Evolutionary conservation across 1,284 basidiomycete species (phyloP).

Genomic region (Peniophora sp.): DNA sequence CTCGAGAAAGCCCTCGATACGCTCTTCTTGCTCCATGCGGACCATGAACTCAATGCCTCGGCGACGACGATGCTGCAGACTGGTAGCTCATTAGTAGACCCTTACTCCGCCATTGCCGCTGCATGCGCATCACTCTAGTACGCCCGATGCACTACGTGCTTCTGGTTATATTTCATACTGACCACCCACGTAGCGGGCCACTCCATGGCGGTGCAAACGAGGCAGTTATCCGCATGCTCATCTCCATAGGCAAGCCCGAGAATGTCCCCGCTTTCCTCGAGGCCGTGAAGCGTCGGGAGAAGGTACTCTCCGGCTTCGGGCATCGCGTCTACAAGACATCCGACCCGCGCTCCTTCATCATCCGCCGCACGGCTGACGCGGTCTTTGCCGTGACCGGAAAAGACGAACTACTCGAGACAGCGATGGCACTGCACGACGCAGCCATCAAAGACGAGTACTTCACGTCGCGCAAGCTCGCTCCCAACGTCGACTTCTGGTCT

Average conservation of each 20-base stretch:
- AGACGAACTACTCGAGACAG: conserved; percentile 77
- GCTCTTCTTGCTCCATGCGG: conserved; percentile 81
- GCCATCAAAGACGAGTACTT: conserved; percentile 88
- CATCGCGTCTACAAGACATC: conserved; percentile 42
- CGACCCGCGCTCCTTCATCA: conserved; percentile 82
- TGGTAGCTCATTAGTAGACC: conserved; percentile 81
- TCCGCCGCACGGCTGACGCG: conserved; percentile 81
- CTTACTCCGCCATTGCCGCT: conserved; percentile 78
- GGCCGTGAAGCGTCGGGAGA: conserved; percentile 78
- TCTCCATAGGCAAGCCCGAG: conserved; percentile 75
- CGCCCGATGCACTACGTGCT: conserved; percentile 21
- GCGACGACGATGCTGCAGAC: conserved; percentile 81
- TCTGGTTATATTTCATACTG: neutral
- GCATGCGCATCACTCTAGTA: conserved; percentile 81
- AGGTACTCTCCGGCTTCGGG: conserved; percentile 80
- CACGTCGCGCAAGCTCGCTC: conserved; percentile 63
- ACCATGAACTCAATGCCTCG: conserved; percentile 82
- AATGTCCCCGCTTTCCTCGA: conserved; percentile 82
- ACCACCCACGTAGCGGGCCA: conserved; percentile 50
- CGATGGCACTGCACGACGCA: conserved; percentile 80
- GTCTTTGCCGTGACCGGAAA: conserved; percentile 83
- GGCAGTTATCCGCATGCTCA: conserved; percentile 85
- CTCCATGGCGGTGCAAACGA: conserved; percentile 83
- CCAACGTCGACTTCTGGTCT: conserved; percentile 81
- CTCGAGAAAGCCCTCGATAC: conserved; percentile 80